Evolutionary conservation across 1,284 basidiomycete species (phyloP), one percentile per base, ranked within the genome.

Genomic region (Athelia sp.): DNA sequence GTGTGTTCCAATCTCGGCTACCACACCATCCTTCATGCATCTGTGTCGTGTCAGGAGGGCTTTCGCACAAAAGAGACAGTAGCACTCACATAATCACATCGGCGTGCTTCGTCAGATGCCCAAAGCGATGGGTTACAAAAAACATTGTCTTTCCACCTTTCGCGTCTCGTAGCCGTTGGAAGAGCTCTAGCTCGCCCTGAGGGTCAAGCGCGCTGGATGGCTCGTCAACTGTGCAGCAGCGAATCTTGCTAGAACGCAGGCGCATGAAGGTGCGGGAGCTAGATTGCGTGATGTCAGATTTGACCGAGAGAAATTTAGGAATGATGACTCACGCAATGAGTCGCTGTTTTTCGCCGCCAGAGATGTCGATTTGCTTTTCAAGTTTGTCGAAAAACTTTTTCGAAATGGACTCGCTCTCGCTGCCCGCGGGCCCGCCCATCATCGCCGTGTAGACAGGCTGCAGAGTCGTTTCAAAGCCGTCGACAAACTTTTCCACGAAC

Each of bases 271-370:
- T 62, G 1, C 72, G 67, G 3, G 70, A 65, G 8, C 72, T 74
- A 40, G 44, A 45, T 9, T 17, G 11, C 35, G 35, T 23, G n/a
- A 47, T 22, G 26, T 22, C 22, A 44, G 35, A 21, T 14, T 48
- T 29, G 43, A 24, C 29, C 15, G 45, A 45, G 31, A 36, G 2
- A 47, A 17, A 51, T 4, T 29, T 44, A 19, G 8, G n/a, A 50
- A 47, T 11, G 26, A 42, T n/a, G n/a, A 65, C 76, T 51, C 55
- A 77, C 76, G 70, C 71, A 11, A 73, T 66, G 3, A 80, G 54
- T 4, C 73, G 64, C 52, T 79, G 77, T 46, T 60, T 66, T 56
- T 78, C 73, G 1, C 73, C 75, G 18, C 65, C 61, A 19, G 65
- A 67, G 8, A 66, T 57, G 15, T 55, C 50, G 18, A 49, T 52